phyloP scores from a whole-genome alignment of 1,139 yeast species.

The Nakaseomyces glabratus region DNA sequence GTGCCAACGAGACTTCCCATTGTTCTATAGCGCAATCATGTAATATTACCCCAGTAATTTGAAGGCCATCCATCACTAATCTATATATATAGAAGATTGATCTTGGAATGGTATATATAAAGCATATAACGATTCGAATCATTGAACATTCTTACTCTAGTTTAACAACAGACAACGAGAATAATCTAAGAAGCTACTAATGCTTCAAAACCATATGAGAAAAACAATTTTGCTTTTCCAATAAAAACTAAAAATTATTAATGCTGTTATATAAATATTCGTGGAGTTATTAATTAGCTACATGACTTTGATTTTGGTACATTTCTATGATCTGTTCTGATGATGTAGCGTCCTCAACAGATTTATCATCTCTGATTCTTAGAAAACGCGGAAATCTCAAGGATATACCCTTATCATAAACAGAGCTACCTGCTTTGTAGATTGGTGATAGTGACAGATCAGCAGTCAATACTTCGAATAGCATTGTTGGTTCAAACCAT shows the following conservation, averaged over 20 bases:
- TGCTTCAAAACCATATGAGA: no score
- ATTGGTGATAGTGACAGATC: conserved; percentile 88
- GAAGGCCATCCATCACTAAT: no score
- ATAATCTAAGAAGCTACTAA: no score
- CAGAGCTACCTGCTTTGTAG: conserved; percentile 76
- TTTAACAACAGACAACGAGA: no score
- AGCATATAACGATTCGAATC: no score
- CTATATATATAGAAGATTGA: no score
- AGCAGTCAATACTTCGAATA: conserved; percentile 91
- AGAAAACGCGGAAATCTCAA: conserved; percentile 86
- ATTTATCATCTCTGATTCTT: conserved; percentile 79
- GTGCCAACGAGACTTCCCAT: conserved; percentile 72
- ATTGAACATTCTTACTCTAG: no score
- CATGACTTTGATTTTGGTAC: conserved; percentile 63
- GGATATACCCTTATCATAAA: conserved; percentile 80
- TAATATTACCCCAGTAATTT: conserved; percentile 14
- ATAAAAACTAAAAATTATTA: neutral
- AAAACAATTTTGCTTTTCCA: no score
- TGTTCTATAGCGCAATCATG: conserved; percentile 51
- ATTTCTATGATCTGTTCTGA: conserved; percentile 87
- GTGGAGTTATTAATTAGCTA: conserved; percentile 9
- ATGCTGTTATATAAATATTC: neutral
- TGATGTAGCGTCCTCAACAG: conserved; percentile 80
- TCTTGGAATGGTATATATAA: no score
- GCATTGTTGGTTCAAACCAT: conserved; percentile 85